These are phyloP conservation scores for Cystofilobasidium capitatum DNA, from an alignment of 768 basidiomycete genomes.

Conservation along the genomic window DNA sequence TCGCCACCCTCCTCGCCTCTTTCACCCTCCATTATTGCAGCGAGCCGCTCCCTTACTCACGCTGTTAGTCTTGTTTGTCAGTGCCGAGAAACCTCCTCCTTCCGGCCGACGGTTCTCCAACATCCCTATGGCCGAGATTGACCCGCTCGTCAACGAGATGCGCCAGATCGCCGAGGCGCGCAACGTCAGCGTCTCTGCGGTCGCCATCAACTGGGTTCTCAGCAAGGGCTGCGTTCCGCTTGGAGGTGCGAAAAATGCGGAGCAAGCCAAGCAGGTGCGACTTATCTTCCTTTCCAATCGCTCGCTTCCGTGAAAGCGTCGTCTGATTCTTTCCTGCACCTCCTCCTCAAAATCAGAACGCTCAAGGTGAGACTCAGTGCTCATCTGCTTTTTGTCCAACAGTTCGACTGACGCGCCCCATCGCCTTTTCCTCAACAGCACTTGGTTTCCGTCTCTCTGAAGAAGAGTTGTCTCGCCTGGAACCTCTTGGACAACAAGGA, in stretches of 20 bases:
- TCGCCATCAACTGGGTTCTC: slow-evolving; percentile 41
- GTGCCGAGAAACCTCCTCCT: background rate
- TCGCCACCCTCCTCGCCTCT: slow-evolving; percentile 13
- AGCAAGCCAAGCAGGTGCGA: slow-evolving; percentile 35
- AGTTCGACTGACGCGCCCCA: background rate
- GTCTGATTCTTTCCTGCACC: background rate
- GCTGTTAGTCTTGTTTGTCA: no score
- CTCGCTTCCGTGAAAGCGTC: background rate
- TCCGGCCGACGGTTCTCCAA: slow-evolving; percentile 22
- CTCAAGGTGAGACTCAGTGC: slow-evolving; percentile 1
- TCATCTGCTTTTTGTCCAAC: background rate
- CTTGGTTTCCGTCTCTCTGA: slow-evolving; percentile 14
- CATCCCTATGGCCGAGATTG: slow-evolving; percentile 36
- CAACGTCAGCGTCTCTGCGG: slow-evolving; percentile 35
- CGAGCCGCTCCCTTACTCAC: background rate
- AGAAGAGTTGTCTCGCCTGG: slow-evolving; percentile 11
- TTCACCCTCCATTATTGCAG: background rate
- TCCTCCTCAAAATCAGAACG: slow-evolving; percentile 14
- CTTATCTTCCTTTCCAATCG: background rate
- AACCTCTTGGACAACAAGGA: slow-evolving; percentile 6
- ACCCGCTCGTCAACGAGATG: slow-evolving; percentile 36
- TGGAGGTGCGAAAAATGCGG: slow-evolving; percentile 36
- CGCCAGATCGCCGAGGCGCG: slow-evolving; percentile 33
- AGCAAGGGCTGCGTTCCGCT: slow-evolving; percentile 38
- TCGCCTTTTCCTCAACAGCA: background rate